These are phyloP conservation scores for Carex kokanica DNA, from an alignment of 176 grass and related monocot genomes.

Conservation along the genomic window DNA sequence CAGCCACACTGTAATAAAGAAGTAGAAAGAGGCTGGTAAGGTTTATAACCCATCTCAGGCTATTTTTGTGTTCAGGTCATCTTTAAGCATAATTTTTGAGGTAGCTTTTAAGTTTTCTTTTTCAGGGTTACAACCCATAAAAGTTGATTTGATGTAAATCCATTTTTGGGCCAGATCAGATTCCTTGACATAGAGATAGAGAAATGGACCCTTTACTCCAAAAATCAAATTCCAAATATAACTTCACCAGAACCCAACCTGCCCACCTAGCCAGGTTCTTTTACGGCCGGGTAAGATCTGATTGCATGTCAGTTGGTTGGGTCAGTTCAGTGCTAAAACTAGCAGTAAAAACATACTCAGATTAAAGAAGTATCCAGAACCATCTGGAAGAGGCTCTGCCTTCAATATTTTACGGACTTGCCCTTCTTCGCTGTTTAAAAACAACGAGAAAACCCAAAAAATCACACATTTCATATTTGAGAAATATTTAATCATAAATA, in stretches of 20 bases:
- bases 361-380: constrained; percentile 92
- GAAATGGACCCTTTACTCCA: neutral
- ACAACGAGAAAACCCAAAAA: neutral
- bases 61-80: no score
- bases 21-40: no score
- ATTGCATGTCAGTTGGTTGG: neutral
- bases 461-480: neutral
- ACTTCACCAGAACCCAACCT: neutral
- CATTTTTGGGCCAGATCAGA: neutral
- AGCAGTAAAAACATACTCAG: constrained; percentile 53
- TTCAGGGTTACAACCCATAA: neutral
- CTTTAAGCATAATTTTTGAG: neutral
- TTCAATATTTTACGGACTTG: constrained; percentile 85
- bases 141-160: neutral
- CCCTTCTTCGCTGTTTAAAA: constrained; percentile 74
- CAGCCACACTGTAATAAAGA: no score
- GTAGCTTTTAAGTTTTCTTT: neutral
- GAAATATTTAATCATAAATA: neutral
- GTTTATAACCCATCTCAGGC: no score
- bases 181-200: neutral
- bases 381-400: constrained; percentile 92
- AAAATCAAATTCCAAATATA: neutral
- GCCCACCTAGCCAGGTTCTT: neutral
- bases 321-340: neutral
- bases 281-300: neutral